These are phyloP conservation scores for Citrus cavaleriei DNA, from an alignment of 345 rosid genomes.

Conservation along the genomic window DNA sequence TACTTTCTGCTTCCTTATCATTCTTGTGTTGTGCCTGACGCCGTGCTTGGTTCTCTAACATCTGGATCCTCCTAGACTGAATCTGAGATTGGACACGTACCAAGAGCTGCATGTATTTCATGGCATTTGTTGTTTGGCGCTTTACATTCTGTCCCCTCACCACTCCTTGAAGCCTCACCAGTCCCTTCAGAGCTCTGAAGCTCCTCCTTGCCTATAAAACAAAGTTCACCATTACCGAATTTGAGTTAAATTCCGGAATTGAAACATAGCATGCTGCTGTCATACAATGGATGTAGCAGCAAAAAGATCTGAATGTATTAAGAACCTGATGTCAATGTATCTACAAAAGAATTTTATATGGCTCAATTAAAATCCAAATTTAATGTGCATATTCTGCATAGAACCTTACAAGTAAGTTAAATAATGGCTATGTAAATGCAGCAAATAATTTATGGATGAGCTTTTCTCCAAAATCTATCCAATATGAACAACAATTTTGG, in stretches of 20 bases:
- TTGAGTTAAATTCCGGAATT: neutral
- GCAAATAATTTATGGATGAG: neutral
- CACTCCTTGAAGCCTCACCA: constrained; percentile 97
- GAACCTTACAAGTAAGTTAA: neutral
- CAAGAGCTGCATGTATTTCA: constrained; percentile 89
- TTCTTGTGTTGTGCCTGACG: constrained; percentile 45
- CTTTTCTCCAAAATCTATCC: neutral
- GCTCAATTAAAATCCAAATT: neutral
- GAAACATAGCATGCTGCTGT: constrained; percentile 2
- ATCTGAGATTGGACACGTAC: constrained; percentile 95
- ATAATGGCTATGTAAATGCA: neutral
- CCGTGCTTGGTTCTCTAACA: constrained; percentile 77
- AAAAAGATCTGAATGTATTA: neutral
- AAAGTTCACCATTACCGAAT: constrained; percentile 8
- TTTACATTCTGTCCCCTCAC: constrained; percentile 85
- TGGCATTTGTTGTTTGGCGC: constrained; percentile 83
- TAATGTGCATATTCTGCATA: neutral
- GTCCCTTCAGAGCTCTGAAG: constrained; percentile 87
- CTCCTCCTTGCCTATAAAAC: constrained; percentile 80
- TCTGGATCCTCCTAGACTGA: constrained; percentile 88
- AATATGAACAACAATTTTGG: neutral
- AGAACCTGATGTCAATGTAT: neutral
- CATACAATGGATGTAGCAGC: neutral
- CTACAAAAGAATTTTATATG: neutral
- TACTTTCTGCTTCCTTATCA: constrained; percentile 51